Evolutionary conservation across 768 basidiomycete genomes (phyloP), one percentile per base, ranked within the genome.

Genomic region (Serendipita indica): DNA sequence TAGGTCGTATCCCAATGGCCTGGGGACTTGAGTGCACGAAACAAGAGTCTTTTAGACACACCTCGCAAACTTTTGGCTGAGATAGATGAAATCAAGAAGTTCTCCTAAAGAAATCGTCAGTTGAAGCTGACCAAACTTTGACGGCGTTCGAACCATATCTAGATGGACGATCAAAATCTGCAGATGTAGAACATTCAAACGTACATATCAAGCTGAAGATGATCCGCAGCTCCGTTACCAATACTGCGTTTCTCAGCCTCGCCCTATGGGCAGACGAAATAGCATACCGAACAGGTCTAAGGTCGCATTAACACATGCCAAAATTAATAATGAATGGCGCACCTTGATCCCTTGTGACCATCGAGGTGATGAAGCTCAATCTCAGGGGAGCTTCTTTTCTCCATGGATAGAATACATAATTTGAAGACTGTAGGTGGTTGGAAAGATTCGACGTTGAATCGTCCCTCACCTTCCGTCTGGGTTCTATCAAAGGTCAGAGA

Each of bases 151-250:
- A 93, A 32, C 94, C 94, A 63, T n/a, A n/a, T n/a, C n/a, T n/a
- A n/a, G n/a, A n/a, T n/a, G n/a, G n/a, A n/a, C n/a, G n/a, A n/a
- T n/a, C n/a, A n/a, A n/a, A n/a, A n/a, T n/a, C n/a, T n/a, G n/a
- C n/a, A n/a, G n/a, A n/a, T n/a, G n/a, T n/a, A n/a, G n/a, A n/a
- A n/a, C n/a, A n/a, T n/a, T n/a, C n/a, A n/a, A n/a, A n/a, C n/a
- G n/a, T 97, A 98, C 58, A 99, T 97, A 68, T 99, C 94, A 64
- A 93, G 71, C 66, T 98, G 93, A 7, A 96, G 69, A 68, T 97
- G 93, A 67, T 92, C 84, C 2, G 90, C 91, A 0, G 94, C 94
- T 2, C 94, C 94, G 68, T 99, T 99, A 3, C 94, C 94, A 60
- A 99, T 91, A 10, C 81, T 22, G 6, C 46, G 12, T 10, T 35